Percentiles rank a stretch among this genome's conserved stretches.
These are phyloP conservation scores for Ramaria sp. DNA, from an alignment of 768 basidiomycete genomes.

Conservation along the genomic window DNA sequence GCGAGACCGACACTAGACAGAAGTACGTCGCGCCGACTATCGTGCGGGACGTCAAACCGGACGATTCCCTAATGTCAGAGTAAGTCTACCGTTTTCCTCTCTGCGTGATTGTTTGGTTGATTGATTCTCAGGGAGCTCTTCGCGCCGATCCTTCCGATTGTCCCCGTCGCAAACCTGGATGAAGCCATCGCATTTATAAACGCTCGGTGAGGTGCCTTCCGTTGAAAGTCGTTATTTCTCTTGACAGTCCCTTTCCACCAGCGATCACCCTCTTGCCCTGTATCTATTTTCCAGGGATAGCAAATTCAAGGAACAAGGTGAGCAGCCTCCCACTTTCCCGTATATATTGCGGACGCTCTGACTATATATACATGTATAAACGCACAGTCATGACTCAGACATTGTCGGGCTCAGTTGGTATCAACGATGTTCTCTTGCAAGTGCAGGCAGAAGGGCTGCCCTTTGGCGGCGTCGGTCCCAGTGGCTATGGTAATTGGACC, in stretches of 20 bases:
- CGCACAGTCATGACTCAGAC: constrained; percentile 55
- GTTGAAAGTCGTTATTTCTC: not conserved
- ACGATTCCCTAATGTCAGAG: constrained; percentile 74
- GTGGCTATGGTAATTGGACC: no score
- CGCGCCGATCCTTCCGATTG: constrained; percentile 68
- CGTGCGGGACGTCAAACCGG: constrained; percentile 45
- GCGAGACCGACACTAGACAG: constrained; percentile 40
- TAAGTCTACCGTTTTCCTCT: constrained; percentile 28
- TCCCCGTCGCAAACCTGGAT: constrained; percentile 60
- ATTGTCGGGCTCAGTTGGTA: constrained; percentile 54
- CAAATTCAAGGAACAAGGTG: constrained; percentile 54
- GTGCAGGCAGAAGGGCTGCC: constrained; percentile 57
- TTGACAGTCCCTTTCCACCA: constrained; percentile 32
- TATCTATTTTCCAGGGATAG: constrained; percentile 64
- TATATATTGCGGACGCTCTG: not conserved
- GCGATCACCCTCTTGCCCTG: constrained; percentile 64
- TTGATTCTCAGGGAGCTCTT: constrained; percentile 56
- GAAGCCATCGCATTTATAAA: constrained; percentile 64
- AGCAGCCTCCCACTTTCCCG: no score
- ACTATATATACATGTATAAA: not conserved
- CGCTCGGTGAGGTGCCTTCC: constrained; percentile 29
- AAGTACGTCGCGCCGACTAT: constrained; percentile 66
- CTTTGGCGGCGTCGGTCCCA: constrained; percentile 61
- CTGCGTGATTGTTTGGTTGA: not conserved
- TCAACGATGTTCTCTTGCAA: constrained; percentile 64